These are phyloP conservation scores for Saccharomycopsis sp. DNA, from an alignment of 805 yeast species.

Conservation along the genomic window DNA sequence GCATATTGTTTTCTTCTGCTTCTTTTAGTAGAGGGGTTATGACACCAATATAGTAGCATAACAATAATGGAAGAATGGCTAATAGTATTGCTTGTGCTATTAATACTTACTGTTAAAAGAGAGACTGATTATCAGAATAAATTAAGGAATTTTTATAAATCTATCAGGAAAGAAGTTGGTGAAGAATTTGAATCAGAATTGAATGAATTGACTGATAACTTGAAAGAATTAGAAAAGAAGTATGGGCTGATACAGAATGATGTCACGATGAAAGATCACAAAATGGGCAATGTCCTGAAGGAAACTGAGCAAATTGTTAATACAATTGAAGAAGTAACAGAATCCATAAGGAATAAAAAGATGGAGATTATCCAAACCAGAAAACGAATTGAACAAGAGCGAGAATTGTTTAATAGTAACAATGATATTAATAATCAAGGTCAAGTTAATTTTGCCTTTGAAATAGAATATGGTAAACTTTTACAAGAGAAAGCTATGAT, in stretches of 20 bases:
- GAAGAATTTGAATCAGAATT: neutral
- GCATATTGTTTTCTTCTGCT: too few species aligned
- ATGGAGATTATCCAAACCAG: slow-evolving; percentile 2
- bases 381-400: neutral
- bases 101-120: slow-evolving; percentile 4
- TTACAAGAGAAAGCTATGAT: neutral
- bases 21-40: too few species aligned
- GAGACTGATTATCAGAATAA: slow-evolving; percentile 7
- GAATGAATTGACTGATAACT: neutral
- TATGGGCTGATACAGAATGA: neutral
- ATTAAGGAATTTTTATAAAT: neutral
- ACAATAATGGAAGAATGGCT: slow-evolving; percentile 9
- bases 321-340: neutral
- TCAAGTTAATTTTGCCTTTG: neutral
- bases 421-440: neutral
- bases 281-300: neutral
- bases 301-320: neutral
- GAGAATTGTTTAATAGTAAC: neutral
- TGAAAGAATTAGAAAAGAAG: neutral
- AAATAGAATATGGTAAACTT: neutral
- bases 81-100: neutral
- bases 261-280: neutral
- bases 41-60: too few species aligned
- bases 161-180: neutral
- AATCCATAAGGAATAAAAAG: neutral